Percentiles rank a stretch among this genome's conserved stretches.
Conservation (phyloP, 305 asterid genomes). For the Fraxinus paxiana region DNA sequence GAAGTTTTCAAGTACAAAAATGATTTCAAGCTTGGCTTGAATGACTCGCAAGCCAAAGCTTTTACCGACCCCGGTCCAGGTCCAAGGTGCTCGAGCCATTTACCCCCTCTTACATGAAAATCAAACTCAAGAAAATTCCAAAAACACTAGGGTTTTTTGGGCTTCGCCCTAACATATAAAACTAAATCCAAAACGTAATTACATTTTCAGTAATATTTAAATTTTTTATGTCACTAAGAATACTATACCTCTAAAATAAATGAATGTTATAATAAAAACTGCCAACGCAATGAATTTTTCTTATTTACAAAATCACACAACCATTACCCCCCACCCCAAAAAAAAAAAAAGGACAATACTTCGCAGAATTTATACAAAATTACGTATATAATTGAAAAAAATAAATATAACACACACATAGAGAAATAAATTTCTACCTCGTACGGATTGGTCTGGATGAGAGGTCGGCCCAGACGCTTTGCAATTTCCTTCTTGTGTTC, state of each 20-base stretch:
- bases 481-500: constrained; percentile 82
- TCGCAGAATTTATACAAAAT: background rate
- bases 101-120: background rate
- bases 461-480: constrained; percentile 80
- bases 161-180: background rate
- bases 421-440: constrained; percentile 45
- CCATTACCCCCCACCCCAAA: background rate
- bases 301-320: background rate
- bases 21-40: background rate
- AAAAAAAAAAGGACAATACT: background rate
- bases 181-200: background rate
- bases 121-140: background rate
- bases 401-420: background rate
- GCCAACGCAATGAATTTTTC: background rate
- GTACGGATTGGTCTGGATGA: constrained; percentile 65
- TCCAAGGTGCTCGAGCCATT: background rate
- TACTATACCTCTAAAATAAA: background rate
- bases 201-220: background rate
- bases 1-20: background rate
- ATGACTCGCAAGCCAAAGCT: background rate
- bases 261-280: background rate
- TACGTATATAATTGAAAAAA: background rate
- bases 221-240: background rate
- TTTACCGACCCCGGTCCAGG: background rate
- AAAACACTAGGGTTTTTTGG: background rate